Evolutionary conservation across 352 stramenopile genomes (phyloP).

Genomic region (Pythium pyrilobum): DNA sequence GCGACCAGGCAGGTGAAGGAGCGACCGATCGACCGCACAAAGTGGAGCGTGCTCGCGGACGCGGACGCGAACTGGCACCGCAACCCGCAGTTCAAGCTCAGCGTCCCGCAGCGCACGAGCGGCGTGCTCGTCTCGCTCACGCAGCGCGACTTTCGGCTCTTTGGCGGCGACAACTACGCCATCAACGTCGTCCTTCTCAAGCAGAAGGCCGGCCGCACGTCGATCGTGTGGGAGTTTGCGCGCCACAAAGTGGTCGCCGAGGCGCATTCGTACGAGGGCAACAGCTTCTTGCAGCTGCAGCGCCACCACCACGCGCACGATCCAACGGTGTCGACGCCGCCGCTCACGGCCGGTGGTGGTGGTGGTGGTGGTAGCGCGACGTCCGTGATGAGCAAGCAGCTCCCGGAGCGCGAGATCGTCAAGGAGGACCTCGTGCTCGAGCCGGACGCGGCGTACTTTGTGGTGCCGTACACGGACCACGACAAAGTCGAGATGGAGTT

Average conservation of each 20-base stretch:
- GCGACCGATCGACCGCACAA: constrained; percentile 44
- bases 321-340: constrained; percentile 15
- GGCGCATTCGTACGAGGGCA: constrained; percentile 53
- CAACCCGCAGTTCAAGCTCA: constrained; percentile 87
- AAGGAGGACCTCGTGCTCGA: constrained; percentile 73
- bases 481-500: constrained; percentile 87
- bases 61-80: constrained; percentile 88
- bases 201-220: constrained; percentile 51
- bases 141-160: constrained; percentile 80
- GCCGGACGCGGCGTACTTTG: constrained; percentile 62
- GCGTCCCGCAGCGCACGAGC: constrained; percentile 28
- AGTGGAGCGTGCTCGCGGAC: constrained; percentile 61
- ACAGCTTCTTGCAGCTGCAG: constrained; percentile 19
- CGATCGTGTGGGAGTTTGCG: constrained; percentile 73
- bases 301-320: constrained; percentile 41
- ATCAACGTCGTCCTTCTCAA: constrained; percentile 85
- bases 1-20: constrained; percentile 28
- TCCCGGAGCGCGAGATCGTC: constrained; percentile 77
- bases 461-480: constrained; percentile 81
- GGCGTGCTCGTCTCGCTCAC: constrained; percentile 72
- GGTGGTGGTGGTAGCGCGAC: background rate
- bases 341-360: constrained; percentile 19
- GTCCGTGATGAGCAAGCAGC: constrained; percentile 20
- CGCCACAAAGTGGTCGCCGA: constrained; percentile 54
- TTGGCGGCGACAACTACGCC: constrained; percentile 78